Evolutionary conservation across 2,329 filamentous ascomycete species (phyloP).

Genomic region (Colletotrichum gigasporum): DNA sequence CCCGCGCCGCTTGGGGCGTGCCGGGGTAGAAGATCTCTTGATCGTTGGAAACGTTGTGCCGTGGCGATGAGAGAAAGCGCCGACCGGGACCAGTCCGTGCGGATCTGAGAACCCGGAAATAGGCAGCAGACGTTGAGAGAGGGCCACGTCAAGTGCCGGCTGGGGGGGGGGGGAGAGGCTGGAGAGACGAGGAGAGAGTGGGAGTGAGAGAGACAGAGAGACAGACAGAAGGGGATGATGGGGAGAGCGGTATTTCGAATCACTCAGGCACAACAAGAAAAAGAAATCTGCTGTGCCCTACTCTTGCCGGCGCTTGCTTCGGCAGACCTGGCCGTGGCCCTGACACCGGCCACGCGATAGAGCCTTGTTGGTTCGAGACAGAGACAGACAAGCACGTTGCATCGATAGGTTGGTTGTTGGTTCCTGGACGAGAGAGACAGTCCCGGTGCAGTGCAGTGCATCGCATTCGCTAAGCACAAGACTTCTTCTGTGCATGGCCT

Average conservation of each 20-base stretch:
- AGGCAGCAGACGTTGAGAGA: not conserved
- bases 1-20: conserved; percentile 20
- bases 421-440: not conserved
- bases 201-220: not conserved
- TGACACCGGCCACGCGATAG: not conserved
- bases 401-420: not conserved
- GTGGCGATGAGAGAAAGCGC: conserved; percentile 25
- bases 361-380: not conserved
- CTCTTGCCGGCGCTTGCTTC: not conserved
- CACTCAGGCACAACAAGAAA: too few relatives aligned
- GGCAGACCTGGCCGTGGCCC: not conserved
- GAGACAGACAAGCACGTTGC: too few relatives aligned
- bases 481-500: not conserved
- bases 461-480: too few relatives aligned
- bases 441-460: too few relatives aligned
- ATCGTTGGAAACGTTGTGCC: conserved; percentile 18
- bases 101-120: conserved; percentile 24
- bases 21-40: conserved; percentile 16
- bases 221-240: not conserved
- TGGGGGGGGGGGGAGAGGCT: not conserved
- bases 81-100: conserved; percentile 29
- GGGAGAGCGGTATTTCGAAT: too few relatives aligned
- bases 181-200: not conserved
- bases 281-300: too few relatives aligned
- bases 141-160: not conserved